Conservation (phyloP, 768 basidiomycete genomes). For the Rubroboletus pulcherrimus region DNA sequence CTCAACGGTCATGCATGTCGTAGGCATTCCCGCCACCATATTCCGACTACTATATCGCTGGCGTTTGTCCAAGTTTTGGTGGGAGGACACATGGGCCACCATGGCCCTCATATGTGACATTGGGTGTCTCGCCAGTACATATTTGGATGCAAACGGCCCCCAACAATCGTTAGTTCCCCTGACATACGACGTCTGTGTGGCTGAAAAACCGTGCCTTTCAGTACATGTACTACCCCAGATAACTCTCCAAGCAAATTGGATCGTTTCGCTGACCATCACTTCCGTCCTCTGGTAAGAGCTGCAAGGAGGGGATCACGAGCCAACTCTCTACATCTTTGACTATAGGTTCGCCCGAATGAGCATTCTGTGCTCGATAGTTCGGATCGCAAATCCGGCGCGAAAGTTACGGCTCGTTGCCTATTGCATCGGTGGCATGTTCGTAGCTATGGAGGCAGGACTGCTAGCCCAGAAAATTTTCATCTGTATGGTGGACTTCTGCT, state of each 20-base stretch:
- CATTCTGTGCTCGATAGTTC: conserved; percentile 24
- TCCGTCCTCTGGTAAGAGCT: conserved; percentile 20
- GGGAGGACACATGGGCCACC: conserved; percentile 28
- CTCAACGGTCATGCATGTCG: conserved; percentile 12
- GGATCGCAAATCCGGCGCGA: conserved; percentile 15
- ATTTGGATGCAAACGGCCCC: conserved; percentile 16
- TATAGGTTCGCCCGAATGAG: conserved; percentile 27
- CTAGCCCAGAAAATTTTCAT: conserved; percentile 17
- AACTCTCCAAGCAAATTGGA: conserved; percentile 8
- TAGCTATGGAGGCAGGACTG: conserved; percentile 13
- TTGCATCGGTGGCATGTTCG: conserved; percentile 15
- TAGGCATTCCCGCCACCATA: conserved; percentile 19
- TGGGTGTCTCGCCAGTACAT: conserved; percentile 11
- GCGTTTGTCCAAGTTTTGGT: conserved; percentile 17
- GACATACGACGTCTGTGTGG: not conserved
- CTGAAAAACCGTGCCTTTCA: not conserved
- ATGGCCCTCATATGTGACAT: conserved; percentile 23
- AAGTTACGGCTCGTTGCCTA: conserved; percentile 12
- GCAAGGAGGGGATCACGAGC: too few relatives aligned
- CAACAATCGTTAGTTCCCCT: conserved; percentile 5
- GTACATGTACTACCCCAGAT: not conserved
- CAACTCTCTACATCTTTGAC: not conserved
- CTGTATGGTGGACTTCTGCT: conserved; percentile 8
- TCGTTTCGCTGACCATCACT: conserved; percentile 19
- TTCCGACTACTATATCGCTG: conserved; percentile 23